Percentiles rank a stretch among this genome's conserved stretches.
Evolutionary conservation across 2,329 filamentous ascomycete genomes (phyloP).

Genomic region (Fusarium anthophilum): DNA sequence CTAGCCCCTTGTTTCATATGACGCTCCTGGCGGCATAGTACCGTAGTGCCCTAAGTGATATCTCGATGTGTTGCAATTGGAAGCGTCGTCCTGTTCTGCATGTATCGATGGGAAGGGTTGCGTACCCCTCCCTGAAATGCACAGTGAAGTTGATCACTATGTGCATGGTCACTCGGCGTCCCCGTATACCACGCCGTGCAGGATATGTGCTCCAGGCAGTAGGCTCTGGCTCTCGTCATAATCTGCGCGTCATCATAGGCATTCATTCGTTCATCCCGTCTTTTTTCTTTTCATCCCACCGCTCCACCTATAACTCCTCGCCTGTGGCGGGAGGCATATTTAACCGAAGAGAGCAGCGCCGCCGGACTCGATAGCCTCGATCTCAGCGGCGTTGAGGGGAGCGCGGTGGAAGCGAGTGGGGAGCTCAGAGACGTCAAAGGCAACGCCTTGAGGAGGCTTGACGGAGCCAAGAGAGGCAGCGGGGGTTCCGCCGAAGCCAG

Average conservation of each 20-base stretch:
- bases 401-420: constrained; percentile 83
- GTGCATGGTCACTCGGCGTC: constrained; percentile 25
- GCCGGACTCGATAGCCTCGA: constrained; percentile 94
- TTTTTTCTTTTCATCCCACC: constrained; percentile 18
- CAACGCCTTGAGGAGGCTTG: constrained; percentile 75
- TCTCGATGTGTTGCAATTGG: constrained; percentile 9
- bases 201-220: constrained; percentile 31
- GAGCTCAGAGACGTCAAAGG: constrained; percentile 90
- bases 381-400: constrained; percentile 81
- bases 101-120: constrained; percentile 9
- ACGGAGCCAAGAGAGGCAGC: constrained; percentile 80
- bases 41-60: constrained; percentile 29
- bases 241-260: constrained; percentile 24
- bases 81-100: background rate
- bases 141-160: constrained; percentile 18
- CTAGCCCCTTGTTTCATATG: constrained; percentile 15
- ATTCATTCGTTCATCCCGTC: constrained; percentile 36
- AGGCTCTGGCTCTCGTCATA: constrained; percentile 21
- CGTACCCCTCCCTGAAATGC: constrained; percentile 17
- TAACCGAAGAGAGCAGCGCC: constrained; percentile 72
- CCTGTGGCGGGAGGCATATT: constrained; percentile 24
- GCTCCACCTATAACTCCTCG: constrained; percentile 37
- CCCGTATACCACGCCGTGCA: constrained; percentile 32
- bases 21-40: constrained; percentile 23
- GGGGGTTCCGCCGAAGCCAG: constrained; percentile 67